Evolutionary conservation across 2,329 filamentous ascomycete species (phyloP).

Genomic region (Acrodontium crateriforme): DNA sequence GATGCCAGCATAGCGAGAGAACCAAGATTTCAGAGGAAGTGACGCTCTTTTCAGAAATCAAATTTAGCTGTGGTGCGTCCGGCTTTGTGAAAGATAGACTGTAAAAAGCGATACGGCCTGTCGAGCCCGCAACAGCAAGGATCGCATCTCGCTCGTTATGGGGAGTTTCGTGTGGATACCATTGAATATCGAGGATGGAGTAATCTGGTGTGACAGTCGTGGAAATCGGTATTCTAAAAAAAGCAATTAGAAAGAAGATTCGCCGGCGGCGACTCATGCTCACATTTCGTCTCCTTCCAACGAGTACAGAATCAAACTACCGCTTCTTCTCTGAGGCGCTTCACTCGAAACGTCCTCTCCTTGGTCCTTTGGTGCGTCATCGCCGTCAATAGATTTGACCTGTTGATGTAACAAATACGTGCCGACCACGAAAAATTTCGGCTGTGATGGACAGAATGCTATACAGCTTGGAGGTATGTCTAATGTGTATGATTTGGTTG

Average conservation of each 20-base stretch:
- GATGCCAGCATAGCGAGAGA: constrained; percentile 62
- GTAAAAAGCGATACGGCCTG: constrained; percentile 55
- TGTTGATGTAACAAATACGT: constrained; percentile 62
- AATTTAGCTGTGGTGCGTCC: background rate
- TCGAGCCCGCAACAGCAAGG: constrained; percentile 66
- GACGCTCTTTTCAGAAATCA: background rate
- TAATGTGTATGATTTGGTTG: constrained; percentile 39
- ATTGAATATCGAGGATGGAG: constrained; percentile 65
- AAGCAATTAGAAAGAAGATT: constrained; percentile 1
- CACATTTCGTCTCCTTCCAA: constrained; percentile 43
- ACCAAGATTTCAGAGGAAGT: constrained; percentile 40
- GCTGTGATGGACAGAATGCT: constrained; percentile 53
- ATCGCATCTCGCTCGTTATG: constrained; percentile 28
- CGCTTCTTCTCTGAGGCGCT: constrained; percentile 40
- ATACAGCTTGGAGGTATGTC: constrained; percentile 64
- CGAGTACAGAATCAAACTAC: constrained; percentile 56
- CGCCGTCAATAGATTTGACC: constrained; percentile 2
- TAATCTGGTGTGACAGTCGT: constrained; percentile 10
- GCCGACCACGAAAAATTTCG: constrained; percentile 60
- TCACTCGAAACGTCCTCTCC: constrained; percentile 1
- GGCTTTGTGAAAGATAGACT: constrained; percentile 24
- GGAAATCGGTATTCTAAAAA: constrained; percentile 17
- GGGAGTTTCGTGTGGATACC: constrained; percentile 41
- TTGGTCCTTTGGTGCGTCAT: constrained; percentile 6
- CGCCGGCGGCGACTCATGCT: too few species aligned